A percentile compares a stretch with the other conserved stretches of the same genome.
Conservation (phyloP, 495 filamentous ascomycete species). For the Penicillium crystallinum region DNA sequence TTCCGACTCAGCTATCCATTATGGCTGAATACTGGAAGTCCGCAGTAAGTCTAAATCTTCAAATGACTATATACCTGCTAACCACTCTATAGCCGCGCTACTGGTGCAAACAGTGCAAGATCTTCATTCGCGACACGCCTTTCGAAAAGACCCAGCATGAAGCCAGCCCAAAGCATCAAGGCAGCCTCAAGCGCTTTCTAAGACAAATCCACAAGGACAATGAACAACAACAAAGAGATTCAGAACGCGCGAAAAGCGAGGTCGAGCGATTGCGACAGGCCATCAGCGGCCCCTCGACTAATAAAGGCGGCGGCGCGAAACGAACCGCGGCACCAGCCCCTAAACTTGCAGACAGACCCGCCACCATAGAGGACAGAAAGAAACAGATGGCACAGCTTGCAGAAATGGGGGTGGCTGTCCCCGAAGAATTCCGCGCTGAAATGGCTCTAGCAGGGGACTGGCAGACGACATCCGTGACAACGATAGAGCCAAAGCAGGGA, state of each 20-base stretch:
- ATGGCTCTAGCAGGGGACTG: slow-evolving; percentile 91
- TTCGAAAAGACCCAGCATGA: slow-evolving; percentile 90
- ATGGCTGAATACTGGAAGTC: slow-evolving; percentile 99
- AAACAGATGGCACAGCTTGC: slow-evolving; percentile 80
- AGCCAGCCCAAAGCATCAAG: slow-evolving; percentile 81
- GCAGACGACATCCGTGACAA: slow-evolving; percentile 61
- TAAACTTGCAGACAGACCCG: slow-evolving; percentile 25
- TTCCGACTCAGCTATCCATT: background rate
- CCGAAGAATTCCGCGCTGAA: slow-evolving; percentile 68
- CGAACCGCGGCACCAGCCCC: slow-evolving; percentile 18
- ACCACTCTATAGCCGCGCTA: slow-evolving; percentile 59
- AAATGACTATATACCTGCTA: background rate
- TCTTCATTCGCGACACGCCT: slow-evolving; percentile 86
- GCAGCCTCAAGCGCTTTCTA: slow-evolving; percentile 81
- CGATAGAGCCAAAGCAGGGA: slow-evolving; percentile 41
- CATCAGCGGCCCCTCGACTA: slow-evolving; percentile 40
- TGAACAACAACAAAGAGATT: slow-evolving; percentile 70
- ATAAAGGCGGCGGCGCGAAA: slow-evolving; percentile 21
- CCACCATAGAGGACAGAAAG: slow-evolving; percentile 67
- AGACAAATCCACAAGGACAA: slow-evolving; percentile 79
- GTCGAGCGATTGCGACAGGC: slow-evolving; percentile 81
- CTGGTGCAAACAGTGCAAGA: slow-evolving; percentile 97
- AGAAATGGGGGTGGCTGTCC: slow-evolving; percentile 80
- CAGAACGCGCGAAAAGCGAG: slow-evolving; percentile 76
- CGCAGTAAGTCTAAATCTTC: slow-evolving; percentile 47